These are phyloP conservation scores for Volutella citrinella DNA, from an alignment of 2,329 filamentous ascomycete species.

Conservation along the genomic window DNA sequence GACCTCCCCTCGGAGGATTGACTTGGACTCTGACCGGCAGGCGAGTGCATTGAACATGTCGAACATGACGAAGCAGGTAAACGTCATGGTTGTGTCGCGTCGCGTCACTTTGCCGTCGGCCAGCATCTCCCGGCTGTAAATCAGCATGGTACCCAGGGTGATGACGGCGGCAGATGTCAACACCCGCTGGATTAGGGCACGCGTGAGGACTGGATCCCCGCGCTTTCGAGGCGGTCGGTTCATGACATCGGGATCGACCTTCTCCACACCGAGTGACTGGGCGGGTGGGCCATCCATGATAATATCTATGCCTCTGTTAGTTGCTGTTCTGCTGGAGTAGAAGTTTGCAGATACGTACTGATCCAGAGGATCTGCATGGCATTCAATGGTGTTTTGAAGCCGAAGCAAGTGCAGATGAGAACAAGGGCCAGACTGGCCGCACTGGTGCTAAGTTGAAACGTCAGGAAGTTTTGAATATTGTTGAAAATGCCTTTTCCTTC, in stretches of 20 bases:
- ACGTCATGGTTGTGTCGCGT: constrained; percentile 98
- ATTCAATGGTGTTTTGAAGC: constrained; percentile 93
- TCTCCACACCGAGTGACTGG: constrained; percentile 93
- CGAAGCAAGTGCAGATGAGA: constrained; percentile 85
- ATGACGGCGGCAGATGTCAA: constrained; percentile 85
- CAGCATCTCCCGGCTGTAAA: constrained; percentile 90
- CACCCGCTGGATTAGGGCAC: constrained; percentile 76
- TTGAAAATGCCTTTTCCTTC: constrained; percentile 99
- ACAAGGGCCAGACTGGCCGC: constrained; percentile 90
- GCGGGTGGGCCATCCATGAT: constrained; percentile 99
- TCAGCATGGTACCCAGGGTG: constrained; percentile 85
- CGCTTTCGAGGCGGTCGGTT: constrained; percentile 79
- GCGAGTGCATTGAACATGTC: constrained; percentile 99
- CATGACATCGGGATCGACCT: constrained; percentile 93
- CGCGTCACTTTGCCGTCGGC: constrained; percentile 79
- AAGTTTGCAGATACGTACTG: constrained; percentile 79
- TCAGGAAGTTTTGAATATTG: constrained; percentile 99
- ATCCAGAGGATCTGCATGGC: constrained; percentile 99
- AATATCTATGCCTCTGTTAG: constrained; percentile 88
- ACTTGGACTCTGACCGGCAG: constrained; percentile 89
- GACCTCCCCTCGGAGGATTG: constrained; percentile 80
- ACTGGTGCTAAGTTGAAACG: constrained; percentile 96
- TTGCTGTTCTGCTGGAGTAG: too few species aligned
- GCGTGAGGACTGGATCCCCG: constrained; percentile 87
- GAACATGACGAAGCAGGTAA: constrained; percentile 97